Evolutionary conservation across 169 alveolate genomes (phyloP), one percentile per base, ranked within the genome.

Genomic region (Toxoplasma gondii): DNA sequence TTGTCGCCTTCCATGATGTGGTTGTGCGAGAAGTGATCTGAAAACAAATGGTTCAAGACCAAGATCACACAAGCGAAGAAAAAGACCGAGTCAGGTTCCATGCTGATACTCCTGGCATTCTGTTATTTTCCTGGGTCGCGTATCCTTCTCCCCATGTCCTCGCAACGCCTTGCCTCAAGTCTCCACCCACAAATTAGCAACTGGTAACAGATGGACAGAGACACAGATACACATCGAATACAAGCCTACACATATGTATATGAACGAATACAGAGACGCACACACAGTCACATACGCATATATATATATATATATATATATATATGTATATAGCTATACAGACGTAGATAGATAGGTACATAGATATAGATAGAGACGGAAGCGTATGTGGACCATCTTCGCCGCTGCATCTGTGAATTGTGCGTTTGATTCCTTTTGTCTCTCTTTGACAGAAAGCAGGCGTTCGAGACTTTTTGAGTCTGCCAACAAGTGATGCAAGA

Each of bases 1-100:
- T 84, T 84, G 44, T 84, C 91, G 38, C 91, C 91, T 16, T 84
- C 70, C 91, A 84, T 84, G 69, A 84, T 31, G 78, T 84, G 91
- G n/a, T n/a, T 69, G 78, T 45, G 78, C 43, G 91, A 84, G 78
- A 84, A 84, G 44, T 49, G 36, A n/a, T 29, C 91, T 84, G 91
- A 22, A 5, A 17, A n/a, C 38, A n/a, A n/a, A n/a, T n/a, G n/a
- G 16, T 24, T 24, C 41, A n/a, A 69, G 81, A 69, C 2, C 81
- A 69, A 69, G 34, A 69, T 9, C 81, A 10, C 19, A 29, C 19
- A 29, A 9, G 7, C 4, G 36, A 29, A 69, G 34, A 17, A 69
- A 24, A 24, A n/a, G 34, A 29, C 10, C 4, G 19, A 69, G 81
- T 69, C 12, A 5, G 36, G 41, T 69, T 4, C 38, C 70, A 58